Evolutionary conservation across 345 rosid species (phyloP).

Genomic region (Eucalyptus pauciflora): DNA sequence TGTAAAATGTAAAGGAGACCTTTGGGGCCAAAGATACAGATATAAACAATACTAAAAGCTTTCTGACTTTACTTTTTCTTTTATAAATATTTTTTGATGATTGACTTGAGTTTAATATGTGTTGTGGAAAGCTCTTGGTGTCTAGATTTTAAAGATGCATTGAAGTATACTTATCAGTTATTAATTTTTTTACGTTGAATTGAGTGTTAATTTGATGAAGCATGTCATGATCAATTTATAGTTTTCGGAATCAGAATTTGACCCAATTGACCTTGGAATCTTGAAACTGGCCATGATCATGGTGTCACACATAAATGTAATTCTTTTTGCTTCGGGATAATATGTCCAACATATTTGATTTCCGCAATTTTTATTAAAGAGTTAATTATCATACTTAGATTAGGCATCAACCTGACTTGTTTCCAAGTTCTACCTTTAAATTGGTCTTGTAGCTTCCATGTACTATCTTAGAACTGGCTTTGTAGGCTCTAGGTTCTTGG

Average conservation of each 20-base stretch:
- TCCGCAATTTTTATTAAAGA: not conserved
- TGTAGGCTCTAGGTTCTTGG: not conserved
- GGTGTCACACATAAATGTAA: not conserved
- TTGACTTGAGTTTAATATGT: too few species aligned
- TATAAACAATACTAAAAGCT: not conserved
- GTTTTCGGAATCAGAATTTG: not conserved
- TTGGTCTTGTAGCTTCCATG: not conserved
- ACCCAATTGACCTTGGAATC: not conserved
- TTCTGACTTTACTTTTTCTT: not conserved
- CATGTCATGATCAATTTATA: not conserved
- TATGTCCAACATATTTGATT: too few species aligned
- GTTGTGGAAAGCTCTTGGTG: too few species aligned
- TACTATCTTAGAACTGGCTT: not conserved
- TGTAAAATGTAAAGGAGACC: not conserved
- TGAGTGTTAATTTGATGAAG: too few species aligned
- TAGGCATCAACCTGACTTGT: not conserved
- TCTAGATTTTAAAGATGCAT: too few species aligned
- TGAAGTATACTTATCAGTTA: too few species aligned
- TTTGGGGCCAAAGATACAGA: not conserved
- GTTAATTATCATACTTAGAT: not conserved
- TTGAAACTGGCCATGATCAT: not conserved
- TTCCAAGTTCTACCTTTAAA: not conserved
- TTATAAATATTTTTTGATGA: not conserved
- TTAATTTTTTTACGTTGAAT: too few species aligned
- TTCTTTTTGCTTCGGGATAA: not conserved